phyloP scores from a whole-genome alignment of 2,329 filamentous ascomycete genomes.

The Phoma sp. region DNA sequence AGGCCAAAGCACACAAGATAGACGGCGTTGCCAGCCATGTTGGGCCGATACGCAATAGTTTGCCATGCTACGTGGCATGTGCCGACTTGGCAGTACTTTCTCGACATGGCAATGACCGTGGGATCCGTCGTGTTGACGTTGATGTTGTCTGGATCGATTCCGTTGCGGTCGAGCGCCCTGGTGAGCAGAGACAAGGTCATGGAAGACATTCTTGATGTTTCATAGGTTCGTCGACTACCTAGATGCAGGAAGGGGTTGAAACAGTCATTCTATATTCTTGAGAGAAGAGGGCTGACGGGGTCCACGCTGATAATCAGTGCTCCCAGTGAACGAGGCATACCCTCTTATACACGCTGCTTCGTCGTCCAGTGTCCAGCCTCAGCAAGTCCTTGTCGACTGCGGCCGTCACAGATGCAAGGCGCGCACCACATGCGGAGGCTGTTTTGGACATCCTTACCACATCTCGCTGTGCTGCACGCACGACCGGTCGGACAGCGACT shows the following conservation, averaged over 20 bases:
- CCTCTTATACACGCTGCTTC: not conserved
- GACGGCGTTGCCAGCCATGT: slow-evolving; percentile 57
- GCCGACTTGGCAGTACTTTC: slow-evolving; percentile 39
- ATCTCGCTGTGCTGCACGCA: not conserved
- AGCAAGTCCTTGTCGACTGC: not conserved
- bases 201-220: not conserved
- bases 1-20: slow-evolving; percentile 58
- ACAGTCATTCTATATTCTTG: not conserved
- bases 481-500: not conserved
- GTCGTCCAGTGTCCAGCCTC: not conserved
- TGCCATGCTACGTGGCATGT: slow-evolving; percentile 55
- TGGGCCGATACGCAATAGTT: slow-evolving; percentile 60
- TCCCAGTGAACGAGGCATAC: too few relatives aligned
- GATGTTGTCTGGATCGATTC: slow-evolving; percentile 31
- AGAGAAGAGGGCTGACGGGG: not conserved
- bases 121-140: slow-evolving; percentile 25
- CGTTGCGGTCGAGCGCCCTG: slow-evolving; percentile 20
- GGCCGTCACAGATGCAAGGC: not conserved
- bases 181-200: not conserved
- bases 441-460: not conserved
- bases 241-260: not conserved
- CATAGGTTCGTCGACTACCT: too few relatives aligned
- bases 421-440: not conserved
- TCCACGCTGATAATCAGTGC: too few relatives aligned
- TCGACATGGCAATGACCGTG: slow-evolving; percentile 23